Percentiles rank a stretch among this genome's conserved stretches.
phyloP scores from a whole-genome alignment of 2,329 filamentous ascomycete species.

The Penicillium concentricum region DNA sequence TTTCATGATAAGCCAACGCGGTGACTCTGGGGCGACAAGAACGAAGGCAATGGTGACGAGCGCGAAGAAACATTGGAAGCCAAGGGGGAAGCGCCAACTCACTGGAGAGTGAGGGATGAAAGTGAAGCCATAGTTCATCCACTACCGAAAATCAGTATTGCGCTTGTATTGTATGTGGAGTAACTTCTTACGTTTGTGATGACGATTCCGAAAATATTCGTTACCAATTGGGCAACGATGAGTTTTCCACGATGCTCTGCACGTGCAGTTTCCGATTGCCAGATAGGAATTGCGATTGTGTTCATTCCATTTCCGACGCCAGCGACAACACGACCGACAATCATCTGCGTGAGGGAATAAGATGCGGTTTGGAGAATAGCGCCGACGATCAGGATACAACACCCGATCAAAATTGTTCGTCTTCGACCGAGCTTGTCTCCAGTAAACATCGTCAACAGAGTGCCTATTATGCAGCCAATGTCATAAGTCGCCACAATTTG shows the following conservation, averaged over 20 bases:
- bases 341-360: slow-evolving; percentile 41
- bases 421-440: slow-evolving; percentile 18
- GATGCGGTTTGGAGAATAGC: slow-evolving; percentile 19
- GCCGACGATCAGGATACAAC: slow-evolving; percentile 17
- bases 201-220: not conserved
- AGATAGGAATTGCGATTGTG: slow-evolving; percentile 39
- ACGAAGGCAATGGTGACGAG: slow-evolving; percentile 12
- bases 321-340: slow-evolving; percentile 47
- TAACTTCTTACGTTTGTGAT: not conserved
- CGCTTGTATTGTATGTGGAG: not conserved
- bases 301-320: slow-evolving; percentile 46
- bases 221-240: not conserved
- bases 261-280: slow-evolving; percentile 31
- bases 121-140: slow-evolving; percentile 42
- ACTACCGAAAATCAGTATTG: slow-evolving; percentile 10
- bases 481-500: slow-evolving; percentile 24
- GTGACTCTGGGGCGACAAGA: slow-evolving; percentile 31
- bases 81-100: slow-evolving; percentile 27
- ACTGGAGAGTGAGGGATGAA: slow-evolving; percentile 31
- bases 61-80: slow-evolving; percentile 17
- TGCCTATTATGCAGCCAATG: slow-evolving; percentile 20
- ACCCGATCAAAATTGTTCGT: slow-evolving; percentile 17
- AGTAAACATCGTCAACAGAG: slow-evolving; percentile 16
- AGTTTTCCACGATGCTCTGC: slow-evolving; percentile 7
- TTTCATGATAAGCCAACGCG: slow-evolving; percentile 19